These are phyloP conservation scores for Candida sphagnicola DNA, from an alignment of 805 yeast genomes.

Conservation along the genomic window DNA sequence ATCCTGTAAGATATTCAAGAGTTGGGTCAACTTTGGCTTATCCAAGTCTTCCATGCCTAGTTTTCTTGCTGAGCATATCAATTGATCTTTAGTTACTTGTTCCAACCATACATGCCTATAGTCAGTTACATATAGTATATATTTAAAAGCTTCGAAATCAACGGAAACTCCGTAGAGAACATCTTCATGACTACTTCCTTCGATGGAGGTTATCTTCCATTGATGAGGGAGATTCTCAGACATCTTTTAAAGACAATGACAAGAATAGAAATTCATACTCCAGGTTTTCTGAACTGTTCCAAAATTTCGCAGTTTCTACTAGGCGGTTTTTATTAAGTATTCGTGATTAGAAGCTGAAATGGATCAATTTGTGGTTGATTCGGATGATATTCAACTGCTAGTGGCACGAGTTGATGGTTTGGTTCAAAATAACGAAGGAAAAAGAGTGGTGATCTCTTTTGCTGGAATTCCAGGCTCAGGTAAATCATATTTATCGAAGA, in stretches of 20 bases:
- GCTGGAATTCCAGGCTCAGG: slow-evolving; percentile 88
- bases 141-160: slow-evolving; percentile 8
- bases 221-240: neutral
- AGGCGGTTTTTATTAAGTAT: too few species aligned
- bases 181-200: neutral
- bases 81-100: slow-evolving; percentile 10
- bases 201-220: neutral
- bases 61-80: slow-evolving; percentile 15
- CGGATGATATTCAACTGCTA: slow-evolving; percentile 7
- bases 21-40: slow-evolving; percentile 10
- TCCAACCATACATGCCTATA: slow-evolving; percentile 25
- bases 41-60: slow-evolving; percentile 26
- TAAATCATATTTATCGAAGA: slow-evolving; percentile 61
- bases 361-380: slow-evolving; percentile 3
- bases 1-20: slow-evolving; percentile 12
- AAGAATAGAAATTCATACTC: too few species aligned
- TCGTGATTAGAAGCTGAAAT: too few species aligned
- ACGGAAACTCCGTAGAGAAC: slow-evolving; percentile 13
- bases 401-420: slow-evolving; percentile 8
- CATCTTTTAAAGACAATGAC: too few species aligned
- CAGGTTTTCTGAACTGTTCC: too few species aligned
- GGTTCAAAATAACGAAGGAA: slow-evolving; percentile 4
- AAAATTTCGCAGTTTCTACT: too few species aligned
- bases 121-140: slow-evolving; percentile 23
- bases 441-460: slow-evolving; percentile 42